Base-by-base conservation (phyloP, 192 early-diverging fungal genomes). In the Chytriomyces hyalinus region DNA sequence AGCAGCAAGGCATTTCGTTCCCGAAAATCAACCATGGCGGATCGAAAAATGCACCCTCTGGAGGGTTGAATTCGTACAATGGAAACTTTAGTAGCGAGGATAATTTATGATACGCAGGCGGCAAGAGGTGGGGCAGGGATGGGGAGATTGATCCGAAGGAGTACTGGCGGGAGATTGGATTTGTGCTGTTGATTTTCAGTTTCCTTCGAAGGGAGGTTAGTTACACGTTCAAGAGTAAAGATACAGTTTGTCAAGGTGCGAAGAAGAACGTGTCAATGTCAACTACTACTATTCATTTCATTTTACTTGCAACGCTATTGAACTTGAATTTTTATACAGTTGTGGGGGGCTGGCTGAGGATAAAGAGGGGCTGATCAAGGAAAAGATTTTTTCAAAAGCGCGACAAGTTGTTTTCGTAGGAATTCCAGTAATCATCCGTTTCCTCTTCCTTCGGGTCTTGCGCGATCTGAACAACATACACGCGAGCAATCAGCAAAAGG, bases 71-170 rank as follows among this genome's bases (percentile, higher is more conserved):
- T 17, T 26, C n/a, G 45, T 73, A 73, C 17, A 73, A 49, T 47
- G 71, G 71, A 10, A 73, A 73, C 45, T 73, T 73, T 45, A 73
- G 60, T 43, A 73, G 71, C 44, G 71, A 73, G 2, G 71, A 73
- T 45, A 73, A 62, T 26, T 63, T 73, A 60, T 73, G 61, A 73
- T 57, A 2, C 24, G 11, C 20, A 6, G 63, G 13, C 24, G 11
- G 0, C 20, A 28, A 26, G 24, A 28, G 20, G 36, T 36, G 36
- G 36, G 36, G 36, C 36, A 36, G 36, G 36, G 36, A 36, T 36
- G 36, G 36, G 36, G 36, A 36, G 36, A 36, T 36, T 36, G 36
- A 36, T 36, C 36, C 36, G 36, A 36, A 36, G 36, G 24, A 26
- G 0, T 26, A 26, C 24, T 26, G 24, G 24, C 24, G 0, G 24